Conservation (phyloP, 2,329 filamentous ascomycete species). For the Alternaria solani region DNA sequence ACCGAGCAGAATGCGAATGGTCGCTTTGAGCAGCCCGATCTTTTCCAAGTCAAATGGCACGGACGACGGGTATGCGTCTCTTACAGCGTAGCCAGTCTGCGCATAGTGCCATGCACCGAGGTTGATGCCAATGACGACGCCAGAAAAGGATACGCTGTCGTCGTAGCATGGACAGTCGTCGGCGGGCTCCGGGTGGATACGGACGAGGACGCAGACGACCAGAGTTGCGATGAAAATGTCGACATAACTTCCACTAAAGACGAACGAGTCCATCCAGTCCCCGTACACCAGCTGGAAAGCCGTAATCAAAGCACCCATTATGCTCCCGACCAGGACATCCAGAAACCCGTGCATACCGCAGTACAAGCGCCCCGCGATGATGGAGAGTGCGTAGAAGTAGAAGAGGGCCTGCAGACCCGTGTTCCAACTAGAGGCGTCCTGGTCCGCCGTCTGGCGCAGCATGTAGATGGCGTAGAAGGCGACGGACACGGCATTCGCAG, state of each 20-base stretch:
- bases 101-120: constrained; percentile 84
- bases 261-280: constrained; percentile 71
- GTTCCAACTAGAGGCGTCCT: constrained; percentile 66
- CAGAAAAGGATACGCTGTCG: constrained; percentile 92
- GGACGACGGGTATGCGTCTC: constrained; percentile 64
- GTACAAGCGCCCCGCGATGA: constrained; percentile 89
- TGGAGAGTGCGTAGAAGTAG: constrained; percentile 88
- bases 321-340: constrained; percentile 83
- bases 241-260: constrained; percentile 64
- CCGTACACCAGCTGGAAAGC: constrained; percentile 64
- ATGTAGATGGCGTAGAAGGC: constrained; percentile 82
- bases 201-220: constrained; percentile 76
- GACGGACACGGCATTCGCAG: constrained; percentile 94
- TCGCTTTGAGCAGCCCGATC: constrained; percentile 70
- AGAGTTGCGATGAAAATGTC: constrained; percentile 71
- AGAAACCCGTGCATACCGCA: constrained; percentile 99
- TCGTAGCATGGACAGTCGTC: constrained; percentile 98
- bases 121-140: constrained; percentile 85
- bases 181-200: constrained; percentile 92
- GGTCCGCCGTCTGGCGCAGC: constrained; percentile 71
- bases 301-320: constrained; percentile 74
- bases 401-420: constrained; percentile 71
- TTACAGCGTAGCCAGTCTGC: constrained; percentile 62
- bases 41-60: constrained; percentile 71
- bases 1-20: constrained; percentile 76